A percentile compares a stretch with the other conserved stretches of the same genome.
phyloP scores from a whole-genome alignment of 78 protist genomes.

The Bigelowiella natans region DNA sequence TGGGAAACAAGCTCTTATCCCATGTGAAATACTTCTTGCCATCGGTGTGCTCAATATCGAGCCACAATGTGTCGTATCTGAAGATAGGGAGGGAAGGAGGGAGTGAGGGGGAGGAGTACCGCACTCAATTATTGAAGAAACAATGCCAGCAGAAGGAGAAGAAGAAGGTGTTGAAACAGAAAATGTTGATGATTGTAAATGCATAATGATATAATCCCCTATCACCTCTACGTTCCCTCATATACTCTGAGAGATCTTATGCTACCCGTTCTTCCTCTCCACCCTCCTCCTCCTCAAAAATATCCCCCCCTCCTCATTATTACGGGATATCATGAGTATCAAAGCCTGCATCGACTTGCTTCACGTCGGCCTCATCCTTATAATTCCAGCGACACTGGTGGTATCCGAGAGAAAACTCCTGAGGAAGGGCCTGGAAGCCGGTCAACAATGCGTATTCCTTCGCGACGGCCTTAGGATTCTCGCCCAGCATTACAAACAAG shows the following conservation, averaged over 20 bases:
- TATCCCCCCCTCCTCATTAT: not conserved
- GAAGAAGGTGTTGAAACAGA: no score
- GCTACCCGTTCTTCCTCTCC: no score
- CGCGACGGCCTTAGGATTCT: constrained; percentile 40
- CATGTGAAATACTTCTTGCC: constrained; percentile 94
- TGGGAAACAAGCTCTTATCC: constrained; percentile 52
- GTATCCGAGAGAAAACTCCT: constrained; percentile 77
- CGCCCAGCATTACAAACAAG: constrained; percentile 74
- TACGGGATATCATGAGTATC: not conserved
- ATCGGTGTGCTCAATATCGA: constrained; percentile 98
- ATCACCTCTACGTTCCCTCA: no score
- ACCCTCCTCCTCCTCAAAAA: no score
- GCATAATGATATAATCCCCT: no score
- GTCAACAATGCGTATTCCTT: constrained; percentile 64
- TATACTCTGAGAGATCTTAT: no score
- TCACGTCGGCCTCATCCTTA: constrained; percentile 47
- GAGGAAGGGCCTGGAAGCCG: constrained; percentile 83
- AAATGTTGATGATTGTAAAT: no score
- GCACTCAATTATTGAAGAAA: no score
- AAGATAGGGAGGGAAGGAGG: not conserved
- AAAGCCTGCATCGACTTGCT: constrained; percentile 49
- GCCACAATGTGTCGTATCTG: constrained; percentile 91
- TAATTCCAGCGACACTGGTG: constrained; percentile 99
- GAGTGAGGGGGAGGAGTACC: not conserved
- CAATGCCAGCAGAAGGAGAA: no score